These are phyloP conservation scores for Plantago coronopus DNA, from an alignment of 305 asterid genomes.

Conservation along the genomic window DNA sequence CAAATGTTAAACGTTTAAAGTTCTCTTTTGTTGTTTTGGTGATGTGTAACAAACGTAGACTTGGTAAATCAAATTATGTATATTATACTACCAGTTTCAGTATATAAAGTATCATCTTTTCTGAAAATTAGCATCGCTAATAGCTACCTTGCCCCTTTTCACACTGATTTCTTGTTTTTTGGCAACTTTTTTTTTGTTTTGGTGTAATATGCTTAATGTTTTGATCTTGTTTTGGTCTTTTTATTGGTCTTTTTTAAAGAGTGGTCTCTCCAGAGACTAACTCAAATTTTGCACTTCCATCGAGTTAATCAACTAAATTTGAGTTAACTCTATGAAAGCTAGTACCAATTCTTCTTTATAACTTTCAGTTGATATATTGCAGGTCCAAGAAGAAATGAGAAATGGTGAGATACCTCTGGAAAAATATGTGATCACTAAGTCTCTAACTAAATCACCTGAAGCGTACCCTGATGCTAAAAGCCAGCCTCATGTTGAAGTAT, in stretches of 20 bases:
- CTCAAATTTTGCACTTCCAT: no score
- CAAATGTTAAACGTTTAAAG: constrained; percentile 20
- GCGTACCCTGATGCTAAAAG: constrained; percentile 90
- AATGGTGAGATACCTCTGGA: constrained; percentile 80
- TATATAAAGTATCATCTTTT: no score
- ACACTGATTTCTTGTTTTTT: neutral
- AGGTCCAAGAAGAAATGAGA: constrained; percentile 96
- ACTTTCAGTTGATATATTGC: constrained; percentile 19
- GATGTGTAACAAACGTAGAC: neutral
- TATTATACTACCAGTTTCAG: no score
- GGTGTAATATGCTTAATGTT: no score
- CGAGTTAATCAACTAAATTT: neutral
- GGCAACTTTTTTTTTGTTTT: no score
- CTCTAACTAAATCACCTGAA: constrained; percentile 93
- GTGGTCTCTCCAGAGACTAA: no score
- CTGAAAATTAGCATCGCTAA: neutral
- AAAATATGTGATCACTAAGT: constrained; percentile 84
- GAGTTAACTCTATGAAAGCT: no score
- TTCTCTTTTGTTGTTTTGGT: constrained; percentile 15
- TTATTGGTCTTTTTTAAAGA: no score
- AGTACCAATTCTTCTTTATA: no score
- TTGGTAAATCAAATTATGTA: no score
- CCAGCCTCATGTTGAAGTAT: constrained; percentile 98
- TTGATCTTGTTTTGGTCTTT: no score
- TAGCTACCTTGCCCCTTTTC: neutral